phyloP scores from a whole-genome alignment of 2,329 filamentous ascomycete genomes.

The Penicillium polonicum region DNA sequence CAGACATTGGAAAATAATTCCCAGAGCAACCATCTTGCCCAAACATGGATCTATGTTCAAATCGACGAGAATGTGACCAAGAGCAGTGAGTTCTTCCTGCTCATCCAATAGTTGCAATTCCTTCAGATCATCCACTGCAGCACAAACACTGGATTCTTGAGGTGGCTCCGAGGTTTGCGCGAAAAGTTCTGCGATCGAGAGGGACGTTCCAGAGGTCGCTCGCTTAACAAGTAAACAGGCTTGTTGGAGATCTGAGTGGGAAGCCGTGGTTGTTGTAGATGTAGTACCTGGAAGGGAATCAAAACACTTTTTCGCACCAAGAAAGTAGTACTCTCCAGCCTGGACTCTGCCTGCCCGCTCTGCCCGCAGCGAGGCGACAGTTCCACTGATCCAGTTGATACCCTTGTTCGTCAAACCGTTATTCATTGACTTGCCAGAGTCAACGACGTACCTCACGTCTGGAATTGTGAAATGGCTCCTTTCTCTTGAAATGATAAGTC shows the following conservation, averaged over 20 bases:
- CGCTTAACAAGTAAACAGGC: constrained; percentile 47
- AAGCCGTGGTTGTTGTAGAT: constrained; percentile 38
- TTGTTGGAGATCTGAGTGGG: constrained; percentile 46
- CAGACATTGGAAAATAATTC: constrained; percentile 53
- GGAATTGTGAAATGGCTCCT: constrained; percentile 55
- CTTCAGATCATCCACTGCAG: constrained; percentile 33
- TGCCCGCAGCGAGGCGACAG: constrained; percentile 49
- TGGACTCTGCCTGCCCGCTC: constrained; percentile 53
- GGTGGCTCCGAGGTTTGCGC: constrained; percentile 49
- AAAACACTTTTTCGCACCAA: constrained; percentile 44
- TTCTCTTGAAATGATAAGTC: constrained; percentile 53
- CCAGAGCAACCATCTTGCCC: constrained; percentile 53
- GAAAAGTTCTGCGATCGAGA: constrained; percentile 41
- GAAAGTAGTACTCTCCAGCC: constrained; percentile 51
- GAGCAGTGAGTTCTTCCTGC: constrained; percentile 45
- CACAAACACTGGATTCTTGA: constrained; percentile 33
- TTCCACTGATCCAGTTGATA: constrained; percentile 49
- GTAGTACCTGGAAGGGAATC: constrained; percentile 35
- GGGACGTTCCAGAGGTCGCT: constrained; percentile 36
- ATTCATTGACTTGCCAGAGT: constrained; percentile 44
- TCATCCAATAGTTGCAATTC: constrained; percentile 46
- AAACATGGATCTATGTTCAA: constrained; percentile 47
- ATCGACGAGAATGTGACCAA: constrained; percentile 47
- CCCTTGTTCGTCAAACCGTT: constrained; percentile 37
- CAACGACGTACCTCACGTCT: constrained; percentile 52